phyloP scores from a whole-genome alignment of 129 eudicot genomes.

The Mikania micrantha region DNA sequence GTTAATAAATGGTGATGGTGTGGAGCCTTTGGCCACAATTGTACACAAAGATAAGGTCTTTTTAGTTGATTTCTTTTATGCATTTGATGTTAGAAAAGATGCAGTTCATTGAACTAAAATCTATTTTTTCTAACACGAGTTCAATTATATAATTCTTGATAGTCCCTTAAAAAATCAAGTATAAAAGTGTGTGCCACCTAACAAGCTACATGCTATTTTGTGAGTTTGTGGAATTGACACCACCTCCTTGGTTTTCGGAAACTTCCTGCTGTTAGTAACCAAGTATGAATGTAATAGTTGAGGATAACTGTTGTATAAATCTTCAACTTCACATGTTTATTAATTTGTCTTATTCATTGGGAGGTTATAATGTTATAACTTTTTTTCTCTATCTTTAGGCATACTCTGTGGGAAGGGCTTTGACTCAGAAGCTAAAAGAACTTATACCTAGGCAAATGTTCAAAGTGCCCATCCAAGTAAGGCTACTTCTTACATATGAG shows the following conservation, averaged over 20 bases:
- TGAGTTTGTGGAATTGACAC: conserved; percentile 3
- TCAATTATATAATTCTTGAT: background rate
- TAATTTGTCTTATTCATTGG: background rate
- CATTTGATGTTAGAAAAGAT: conserved; percentile 7
- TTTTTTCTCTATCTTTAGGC: conserved; percentile 47
- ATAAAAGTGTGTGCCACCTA: background rate
- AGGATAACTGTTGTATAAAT: background rate
- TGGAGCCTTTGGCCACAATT: conserved; percentile 93
- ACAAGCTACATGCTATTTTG: background rate
- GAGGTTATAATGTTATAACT: conserved; percentile 8
- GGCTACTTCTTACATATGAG: background rate
- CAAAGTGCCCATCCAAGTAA: conserved; percentile 95
- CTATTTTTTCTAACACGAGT: background rate
- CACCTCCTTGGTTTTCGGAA: background rate
- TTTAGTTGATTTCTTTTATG: background rate
- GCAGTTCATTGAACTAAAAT: conserved; percentile 10
- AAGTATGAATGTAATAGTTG: conserved; percentile 1
- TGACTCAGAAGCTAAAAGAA: conserved; percentile 94
- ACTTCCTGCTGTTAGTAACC: background rate
- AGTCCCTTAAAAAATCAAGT: background rate
- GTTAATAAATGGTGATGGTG: conserved; percentile 82
- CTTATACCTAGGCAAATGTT: conserved; percentile 98
- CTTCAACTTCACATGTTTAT: conserved; percentile 12
- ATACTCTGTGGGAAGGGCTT: conserved; percentile 93
- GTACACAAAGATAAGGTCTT: conserved; percentile 94